Conservation (phyloP, 1,139 yeast species). For the Kurtzmaniella quercitrusa region DNA sequence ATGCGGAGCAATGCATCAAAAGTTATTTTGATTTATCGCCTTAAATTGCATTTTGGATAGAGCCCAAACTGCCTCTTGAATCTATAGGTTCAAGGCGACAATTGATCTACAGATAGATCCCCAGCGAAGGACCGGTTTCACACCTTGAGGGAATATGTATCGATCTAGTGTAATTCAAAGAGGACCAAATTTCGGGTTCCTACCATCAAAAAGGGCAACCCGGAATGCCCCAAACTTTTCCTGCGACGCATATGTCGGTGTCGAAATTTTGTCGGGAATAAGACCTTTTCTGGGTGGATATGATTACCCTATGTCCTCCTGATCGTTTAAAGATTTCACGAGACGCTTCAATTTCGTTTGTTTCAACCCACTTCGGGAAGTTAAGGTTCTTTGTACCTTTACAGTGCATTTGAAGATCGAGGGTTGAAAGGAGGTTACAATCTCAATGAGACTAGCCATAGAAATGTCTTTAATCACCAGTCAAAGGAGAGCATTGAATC, state of each 20-base stretch:
- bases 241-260: background rate
- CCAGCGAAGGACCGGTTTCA: no score
- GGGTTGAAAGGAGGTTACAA: conserved; percentile 16
- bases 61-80: no score
- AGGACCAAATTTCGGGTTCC: no score
- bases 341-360: conserved; percentile 6
- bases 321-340: conserved; percentile 6
- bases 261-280: background rate
- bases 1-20: no score
- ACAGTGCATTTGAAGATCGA: conserved; percentile 14
- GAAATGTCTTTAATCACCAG: conserved; percentile 12
- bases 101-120: no score
- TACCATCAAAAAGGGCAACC: no score
- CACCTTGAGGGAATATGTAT: no score
- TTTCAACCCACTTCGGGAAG: conserved; percentile 16
- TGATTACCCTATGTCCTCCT: background rate
- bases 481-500: conserved; percentile 12
- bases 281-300: background rate
- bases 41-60: no score
- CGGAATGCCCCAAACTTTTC: background rate
- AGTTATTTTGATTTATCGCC: no score
- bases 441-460: conserved; percentile 16
- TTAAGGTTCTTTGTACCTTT: conserved; percentile 18
- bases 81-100: no score
- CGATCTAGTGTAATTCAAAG: no score